Evolutionary conservation across 2,329 filamentous ascomycete genomes (phyloP).

Genomic region (Aurifilum marmelostoma): DNA sequence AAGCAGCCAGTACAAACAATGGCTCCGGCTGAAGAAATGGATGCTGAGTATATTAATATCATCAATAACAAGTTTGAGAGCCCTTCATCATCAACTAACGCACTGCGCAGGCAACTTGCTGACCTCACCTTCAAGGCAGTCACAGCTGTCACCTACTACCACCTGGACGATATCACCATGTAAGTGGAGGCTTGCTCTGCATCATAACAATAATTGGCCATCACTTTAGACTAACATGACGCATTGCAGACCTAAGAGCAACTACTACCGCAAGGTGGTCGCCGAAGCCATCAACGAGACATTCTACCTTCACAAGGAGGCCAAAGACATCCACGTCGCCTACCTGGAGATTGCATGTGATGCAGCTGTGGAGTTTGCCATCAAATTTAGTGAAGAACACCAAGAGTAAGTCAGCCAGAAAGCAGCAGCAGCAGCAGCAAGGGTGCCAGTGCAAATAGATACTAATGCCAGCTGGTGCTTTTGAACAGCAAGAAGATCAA

Average conservation of each 20-base stretch:
- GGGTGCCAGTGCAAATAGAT: not conserved
- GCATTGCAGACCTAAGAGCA: not conserved
- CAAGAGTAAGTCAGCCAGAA: not conserved
- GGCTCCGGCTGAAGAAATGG: not conserved
- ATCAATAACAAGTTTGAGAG: not conserved
- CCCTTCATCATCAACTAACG: not conserved
- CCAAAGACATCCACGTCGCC: conserved; percentile 14
- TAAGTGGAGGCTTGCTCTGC: not conserved
- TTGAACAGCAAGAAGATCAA: not conserved
- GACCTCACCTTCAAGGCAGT: conserved; percentile 12
- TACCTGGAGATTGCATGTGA: conserved; percentile 22
- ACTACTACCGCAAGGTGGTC: not conserved
- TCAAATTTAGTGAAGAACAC: conserved; percentile 2
- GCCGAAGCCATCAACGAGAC: not conserved
- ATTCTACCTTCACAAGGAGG: conserved; percentile 10
- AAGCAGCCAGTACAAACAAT: not conserved
- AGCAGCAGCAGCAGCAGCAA: not conserved
- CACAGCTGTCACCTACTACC: not conserved
- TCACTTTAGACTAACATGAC: not conserved
- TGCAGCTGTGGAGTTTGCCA: conserved; percentile 15
- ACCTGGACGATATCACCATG: not conserved
- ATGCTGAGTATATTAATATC: not conserved
- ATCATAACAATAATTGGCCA: not conserved
- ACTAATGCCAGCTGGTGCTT: not conserved
- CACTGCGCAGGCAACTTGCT: conserved; percentile 1